Base-by-base conservation (phyloP, 352 stramenopile species). In the Lagenidium giganteum region DNA sequence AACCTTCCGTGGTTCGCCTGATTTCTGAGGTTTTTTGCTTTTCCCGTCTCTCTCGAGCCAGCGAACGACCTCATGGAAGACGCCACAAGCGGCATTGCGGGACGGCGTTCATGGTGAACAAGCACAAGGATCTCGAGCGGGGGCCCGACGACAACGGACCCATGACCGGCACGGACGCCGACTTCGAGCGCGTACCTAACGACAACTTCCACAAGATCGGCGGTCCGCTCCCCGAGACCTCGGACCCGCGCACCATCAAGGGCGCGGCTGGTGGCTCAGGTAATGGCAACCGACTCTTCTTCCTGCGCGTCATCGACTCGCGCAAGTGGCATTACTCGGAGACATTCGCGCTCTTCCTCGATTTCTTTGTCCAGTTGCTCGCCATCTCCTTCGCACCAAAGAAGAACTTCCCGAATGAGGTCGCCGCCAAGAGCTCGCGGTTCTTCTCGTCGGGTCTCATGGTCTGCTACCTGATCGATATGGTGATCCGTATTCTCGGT, bases 271-370 rank as follows among this genome's bases (percentile, higher is more conserved):
- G 23, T 16, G 27, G 53, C 58, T 14, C 26, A 34, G 22, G 53
- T 31, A 83, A 72, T 42, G 68, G 71, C 27, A 68, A 83, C 40
- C 80, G 76, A 25, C 62, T 89, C n/a, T 89, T 89, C 47, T 88
- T 70, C 51, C 54, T 92, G 45, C 83, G 78, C 23, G 67, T 91
- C 25, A 84, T 92, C 53, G 83, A 94, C 57, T 90, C 79, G 41
- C 80, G 83, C 58, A 91, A 90, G 54, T 94, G 83, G 79, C 83
- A 94, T 54, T 93, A 94, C 60, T 77, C 67, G 40, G 78, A 93
- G 54, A 87, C 80, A 3, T 87, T 92, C 37, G 70, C 76, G 50
- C 70, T 92, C 21, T 93, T 91, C 42, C 49, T 91, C 35, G 83
- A 94, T 64, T 94, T 94, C 36, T 82, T 91, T 40, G 72, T 83